phyloP scores from a whole-genome alignment of 306 rosid genomes.

The Quercus agrifolia region DNA sequence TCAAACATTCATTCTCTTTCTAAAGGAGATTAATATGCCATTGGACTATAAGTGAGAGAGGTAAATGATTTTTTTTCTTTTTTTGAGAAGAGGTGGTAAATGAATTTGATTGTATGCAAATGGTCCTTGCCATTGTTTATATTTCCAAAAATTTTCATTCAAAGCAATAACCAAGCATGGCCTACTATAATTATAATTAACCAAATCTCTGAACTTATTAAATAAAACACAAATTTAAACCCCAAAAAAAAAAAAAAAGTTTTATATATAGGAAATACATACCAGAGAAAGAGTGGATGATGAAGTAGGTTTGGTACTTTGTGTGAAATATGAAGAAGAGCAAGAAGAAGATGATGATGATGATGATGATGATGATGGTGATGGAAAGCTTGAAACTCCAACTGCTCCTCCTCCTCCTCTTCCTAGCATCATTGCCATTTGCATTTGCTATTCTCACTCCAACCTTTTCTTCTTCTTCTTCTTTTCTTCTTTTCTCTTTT shows the following conservation, averaged over 20 bases:
- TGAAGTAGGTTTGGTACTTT: constrained; percentile 41
- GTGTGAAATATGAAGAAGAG: constrained; percentile 46
- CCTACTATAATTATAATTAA: background rate
- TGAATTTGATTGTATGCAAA: background rate
- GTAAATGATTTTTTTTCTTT: no score
- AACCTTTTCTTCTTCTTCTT: background rate
- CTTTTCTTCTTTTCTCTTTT: background rate
- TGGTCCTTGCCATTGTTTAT: background rate
- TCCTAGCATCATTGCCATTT: constrained; percentile 59
- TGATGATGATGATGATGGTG: constrained; percentile 33
- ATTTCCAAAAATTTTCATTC: no score
- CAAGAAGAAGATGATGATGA: constrained; percentile 25
- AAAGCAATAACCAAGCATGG: no score
- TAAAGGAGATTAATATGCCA: no score
- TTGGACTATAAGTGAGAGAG: no score
- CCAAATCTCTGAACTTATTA: background rate
- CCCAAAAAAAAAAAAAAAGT: background rate
- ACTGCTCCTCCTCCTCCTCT: constrained; percentile 46
- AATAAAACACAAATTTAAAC: background rate
- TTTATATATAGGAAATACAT: constrained; percentile 4
- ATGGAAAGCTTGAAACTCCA: constrained; percentile 46
- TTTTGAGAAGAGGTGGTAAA: no score
- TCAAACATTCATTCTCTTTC: no score
- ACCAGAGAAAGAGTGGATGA: constrained; percentile 43
- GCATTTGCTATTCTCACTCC: constrained; percentile 12